phyloP scores from a whole-genome alignment of 2,329 filamentous ascomycete species.

The Oidium heveae region DNA sequence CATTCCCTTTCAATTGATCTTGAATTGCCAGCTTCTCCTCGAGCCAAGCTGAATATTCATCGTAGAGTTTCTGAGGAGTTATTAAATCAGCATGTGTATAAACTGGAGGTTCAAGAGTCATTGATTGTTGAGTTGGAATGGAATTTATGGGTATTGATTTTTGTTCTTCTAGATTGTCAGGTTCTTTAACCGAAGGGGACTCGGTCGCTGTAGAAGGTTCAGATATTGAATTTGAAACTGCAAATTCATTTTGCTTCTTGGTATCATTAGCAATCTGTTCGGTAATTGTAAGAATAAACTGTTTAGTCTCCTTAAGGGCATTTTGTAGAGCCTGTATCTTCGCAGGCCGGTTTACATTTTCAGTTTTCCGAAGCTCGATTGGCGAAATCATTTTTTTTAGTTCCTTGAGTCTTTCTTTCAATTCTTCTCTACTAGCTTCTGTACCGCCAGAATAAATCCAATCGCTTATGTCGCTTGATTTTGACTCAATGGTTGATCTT shows the following conservation, averaged over 20 bases:
- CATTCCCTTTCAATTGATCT: slow-evolving; percentile 38
- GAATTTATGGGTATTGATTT: slow-evolving; percentile 11
- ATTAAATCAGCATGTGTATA: slow-evolving; percentile 52
- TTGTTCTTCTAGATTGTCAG: slow-evolving; percentile 56
- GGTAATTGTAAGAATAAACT: slow-evolving; percentile 45
- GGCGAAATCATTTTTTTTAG: slow-evolving; percentile 58
- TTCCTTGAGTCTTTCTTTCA: slow-evolving; percentile 51
- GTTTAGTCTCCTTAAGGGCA: slow-evolving; percentile 42
- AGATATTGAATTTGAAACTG: slow-evolving; percentile 18
- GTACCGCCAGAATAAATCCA: slow-evolving; percentile 79
- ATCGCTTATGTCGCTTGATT: slow-evolving; percentile 45
- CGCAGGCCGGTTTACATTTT: slow-evolving; percentile 45
- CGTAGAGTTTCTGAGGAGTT: slow-evolving; percentile 34
- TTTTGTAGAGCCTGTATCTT: slow-evolving; percentile 41
- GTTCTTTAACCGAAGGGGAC: slow-evolving; percentile 21
- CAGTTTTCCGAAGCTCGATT: slow-evolving; percentile 48
- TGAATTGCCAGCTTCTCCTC: slow-evolving; percentile 45
- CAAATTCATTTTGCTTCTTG: slow-evolving; percentile 28
- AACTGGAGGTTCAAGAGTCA: slow-evolving; percentile 32
- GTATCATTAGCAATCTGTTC: slow-evolving; percentile 47
- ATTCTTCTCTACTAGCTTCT: slow-evolving; percentile 46
- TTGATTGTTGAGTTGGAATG: slow-evolving; percentile 17
- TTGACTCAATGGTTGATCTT: slow-evolving; percentile 38
- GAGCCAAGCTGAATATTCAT: slow-evolving; percentile 47
- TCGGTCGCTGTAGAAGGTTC: slow-evolving; percentile 16